These are phyloP conservation scores for Malus hybrid DNA, from an alignment of 331 rosid genomes.

Conservation along the genomic window DNA sequence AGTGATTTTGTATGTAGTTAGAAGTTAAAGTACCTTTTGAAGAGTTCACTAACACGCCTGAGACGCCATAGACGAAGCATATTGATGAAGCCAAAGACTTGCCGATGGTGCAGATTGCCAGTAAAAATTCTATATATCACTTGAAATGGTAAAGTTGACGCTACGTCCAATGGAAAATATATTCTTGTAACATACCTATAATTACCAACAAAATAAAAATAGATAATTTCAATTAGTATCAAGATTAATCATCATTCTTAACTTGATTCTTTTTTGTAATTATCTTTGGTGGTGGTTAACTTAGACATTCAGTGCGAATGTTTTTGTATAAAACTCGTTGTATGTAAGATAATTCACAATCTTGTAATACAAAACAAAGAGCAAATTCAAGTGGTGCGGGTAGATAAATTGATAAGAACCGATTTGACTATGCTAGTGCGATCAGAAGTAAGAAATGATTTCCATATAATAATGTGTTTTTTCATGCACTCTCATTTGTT, in stretches of 20 bases:
- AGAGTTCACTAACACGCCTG: slow-evolving; percentile 64
- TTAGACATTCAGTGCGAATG: not conserved
- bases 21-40: slow-evolving; percentile 38
- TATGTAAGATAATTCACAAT: not conserved
- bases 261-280: not conserved
- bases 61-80: slow-evolving; percentile 89
- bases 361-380: not conserved
- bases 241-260: not conserved
- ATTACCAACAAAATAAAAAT: not conserved
- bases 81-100: slow-evolving; percentile 55
- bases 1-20: not conserved
- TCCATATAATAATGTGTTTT: not conserved
- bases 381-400: not conserved
- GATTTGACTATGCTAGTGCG: not conserved
- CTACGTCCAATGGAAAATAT: slow-evolving; percentile 62
- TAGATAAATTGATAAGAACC: not conserved
- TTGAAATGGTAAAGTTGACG: slow-evolving; percentile 69
- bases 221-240: not conserved
- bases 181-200: slow-evolving; percentile 57
- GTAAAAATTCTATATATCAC: slow-evolving; percentile 39
- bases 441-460: not conserved
- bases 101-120: slow-evolving; percentile 17
- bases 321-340: not conserved
- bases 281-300: not conserved
- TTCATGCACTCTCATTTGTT: too few relatives aligned